phyloP scores from a whole-genome alignment of 345 rosid genomes.

The Punica granatum region DNA sequence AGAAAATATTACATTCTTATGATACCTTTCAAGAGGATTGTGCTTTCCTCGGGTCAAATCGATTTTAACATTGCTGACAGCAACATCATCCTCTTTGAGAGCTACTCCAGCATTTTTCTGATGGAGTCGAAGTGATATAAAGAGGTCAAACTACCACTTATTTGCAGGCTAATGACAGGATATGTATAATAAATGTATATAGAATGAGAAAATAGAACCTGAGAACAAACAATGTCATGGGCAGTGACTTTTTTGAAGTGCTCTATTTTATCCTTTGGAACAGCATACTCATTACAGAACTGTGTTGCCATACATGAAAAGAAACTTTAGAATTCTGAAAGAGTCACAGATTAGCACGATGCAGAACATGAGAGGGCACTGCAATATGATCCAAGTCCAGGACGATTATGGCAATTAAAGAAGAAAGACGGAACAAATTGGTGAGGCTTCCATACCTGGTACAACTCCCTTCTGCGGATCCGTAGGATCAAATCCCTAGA shows the following conservation, averaged over 20 bases:
- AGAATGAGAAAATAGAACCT: conserved; percentile 31
- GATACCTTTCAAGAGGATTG: conserved; percentile 86
- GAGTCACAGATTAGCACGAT: not conserved
- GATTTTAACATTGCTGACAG: conserved; percentile 74
- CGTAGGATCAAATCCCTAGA: conserved; percentile 72
- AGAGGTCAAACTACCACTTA: not conserved
- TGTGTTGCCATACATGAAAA: conserved; percentile 21
- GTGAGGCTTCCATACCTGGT: conserved; percentile 36
- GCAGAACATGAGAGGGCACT: not conserved
- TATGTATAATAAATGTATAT: not conserved
- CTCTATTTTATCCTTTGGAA: conserved; percentile 76
- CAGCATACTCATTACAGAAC: conserved; percentile 95
- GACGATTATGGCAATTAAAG: not conserved
- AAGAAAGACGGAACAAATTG: not conserved
- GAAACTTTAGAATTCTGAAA: not conserved
- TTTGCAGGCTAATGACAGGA: not conserved
- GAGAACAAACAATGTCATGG: conserved; percentile 85
- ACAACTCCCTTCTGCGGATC: conserved; percentile 77
- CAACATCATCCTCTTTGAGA: conserved; percentile 69
- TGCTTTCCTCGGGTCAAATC: conserved; percentile 83
- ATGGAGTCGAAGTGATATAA: not conserved
- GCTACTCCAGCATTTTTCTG: conserved; percentile 61
- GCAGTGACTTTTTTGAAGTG: conserved; percentile 77
- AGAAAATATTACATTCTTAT: not conserved
- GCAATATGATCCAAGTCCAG: not conserved